Evolutionary conservation across 2,329 filamentous ascomycete species (phyloP), one percentile per base, ranked within the genome.

Genomic region (Aspergillus glaucus): DNA sequence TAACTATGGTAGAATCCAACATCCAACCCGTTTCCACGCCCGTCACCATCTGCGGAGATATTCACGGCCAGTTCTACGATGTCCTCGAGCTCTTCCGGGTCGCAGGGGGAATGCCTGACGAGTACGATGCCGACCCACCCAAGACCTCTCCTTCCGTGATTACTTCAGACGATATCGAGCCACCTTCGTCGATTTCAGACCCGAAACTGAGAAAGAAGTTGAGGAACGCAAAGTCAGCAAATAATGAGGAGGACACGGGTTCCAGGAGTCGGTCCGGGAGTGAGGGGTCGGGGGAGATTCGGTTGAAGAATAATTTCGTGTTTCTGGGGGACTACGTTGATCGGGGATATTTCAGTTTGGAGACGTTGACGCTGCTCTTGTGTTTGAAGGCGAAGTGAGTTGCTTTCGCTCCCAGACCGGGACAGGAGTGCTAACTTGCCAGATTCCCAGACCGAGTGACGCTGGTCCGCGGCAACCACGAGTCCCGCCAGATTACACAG

Each of bases 1-100:
- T 41, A 34, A 46, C 30, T 17, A 40, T 34, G 10, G 8, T 59
- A 94, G 93, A 98, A 74, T 96, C 91, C 56, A 98, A 98, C 68
- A 97, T 98, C 51, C 93, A 97, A 69, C 93, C 93, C n/a, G 92
- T 98, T 17, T 84, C 87, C 47, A 95, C 93, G 0, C 93, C 93
- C 6, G 93, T 98, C 54, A 98, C 93, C 4, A 87, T 98, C 55
- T 97, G 93, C 65, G 93, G 93, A 65, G 93, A 98, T 67, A 97
- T 98, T 54, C 93, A 98, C 72, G 93, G 93, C 61, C 93, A 98
- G 73, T 97, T 97, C 70, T 97, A 98, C 73, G 93, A 98, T 69
- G 79, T 98, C 8, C 82, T 97, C 53, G 93, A 98, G 75, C 83
- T 98, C 44, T 98, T 98, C 73, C 86, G 91, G 47, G 92, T 98